Base-by-base conservation (phyloP, 805 yeast species). In the Lipomyces orientalis region DNA sequence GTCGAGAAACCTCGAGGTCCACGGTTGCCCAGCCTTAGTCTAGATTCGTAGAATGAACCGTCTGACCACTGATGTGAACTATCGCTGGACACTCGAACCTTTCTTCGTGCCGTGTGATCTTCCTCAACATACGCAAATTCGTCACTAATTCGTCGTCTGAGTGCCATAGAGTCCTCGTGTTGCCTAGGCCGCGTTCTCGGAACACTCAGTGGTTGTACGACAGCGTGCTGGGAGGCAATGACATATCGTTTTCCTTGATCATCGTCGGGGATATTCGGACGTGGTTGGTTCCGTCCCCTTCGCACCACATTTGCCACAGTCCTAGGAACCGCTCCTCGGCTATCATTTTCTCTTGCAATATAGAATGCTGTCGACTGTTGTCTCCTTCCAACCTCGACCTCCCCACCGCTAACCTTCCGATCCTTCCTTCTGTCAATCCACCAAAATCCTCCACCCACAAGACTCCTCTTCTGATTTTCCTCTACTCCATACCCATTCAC, bases 201-300 rank as follows among this genome's bases (percentile, higher is more conserved):
- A 10, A 54, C 55, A 19, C 54, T 35, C 43, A 31, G 12, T 4
- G 7, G 58, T 6, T 58, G 35, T 14, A 33, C 43, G 43, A 37
- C 1, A 37, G 43, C 43, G 9, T 16, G 16, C 16, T 37, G 43
- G 2, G 5, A 10, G 22, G 25, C 52, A 8, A 61, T 43, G 14
- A 61, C 54, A 39, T 35, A 61, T 22, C 52, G 16, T 16, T 62
- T 66, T 12, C 66, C 66, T 8, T 58, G 57, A 12, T 56, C 62
- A 37, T 66, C 69, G 51, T 25, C 52, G 10, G 63, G 54, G 2
- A 66, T 59, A 29, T 37, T 59, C 19, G 54, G 64, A 16, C 56
- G 4, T 29, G 29, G 22, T 19, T 33, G 39, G 12, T 33, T 9
- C 46, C 9, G 34, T 33, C 37, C 58, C 4, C 37, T 22, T 12